Conservation (phyloP, 2,329 filamentous ascomycete species). For the Aspergillus sp. region DNA sequence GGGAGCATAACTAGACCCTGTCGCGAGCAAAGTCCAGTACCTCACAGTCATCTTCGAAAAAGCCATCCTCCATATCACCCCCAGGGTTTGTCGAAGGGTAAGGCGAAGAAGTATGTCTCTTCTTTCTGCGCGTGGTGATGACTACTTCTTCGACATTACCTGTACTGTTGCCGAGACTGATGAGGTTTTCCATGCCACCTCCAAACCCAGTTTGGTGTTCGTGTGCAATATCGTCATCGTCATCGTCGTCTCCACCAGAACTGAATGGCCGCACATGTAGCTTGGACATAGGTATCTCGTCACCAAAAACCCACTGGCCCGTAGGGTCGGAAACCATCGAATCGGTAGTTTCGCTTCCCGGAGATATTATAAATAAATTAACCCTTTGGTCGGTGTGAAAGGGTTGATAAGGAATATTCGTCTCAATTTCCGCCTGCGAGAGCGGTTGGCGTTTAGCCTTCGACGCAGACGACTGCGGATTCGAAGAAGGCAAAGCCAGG, state of each 20-base stretch:
- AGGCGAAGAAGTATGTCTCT: slow-evolving; percentile 33
- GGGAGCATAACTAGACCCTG: slow-evolving; percentile 32
- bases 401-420: slow-evolving; percentile 88
- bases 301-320: slow-evolving; percentile 48
- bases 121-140: slow-evolving; percentile 67
- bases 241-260: slow-evolving; percentile 31
- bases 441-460: slow-evolving; percentile 46
- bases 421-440: slow-evolving; percentile 83
- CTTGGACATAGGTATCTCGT: slow-evolving; percentile 41
- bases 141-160: slow-evolving; percentile 67
- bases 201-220: slow-evolving; percentile 23
- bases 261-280: slow-evolving; percentile 40
- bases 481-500: slow-evolving; percentile 34
- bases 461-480: slow-evolving; percentile 35
- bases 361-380: slow-evolving; percentile 59
- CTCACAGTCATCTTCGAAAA: slow-evolving; percentile 90
- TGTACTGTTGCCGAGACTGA: slow-evolving; percentile 45
- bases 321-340: slow-evolving; percentile 30
- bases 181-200: slow-evolving; percentile 41
- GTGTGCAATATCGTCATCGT: slow-evolving; percentile 26
- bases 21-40: slow-evolving; percentile 74
- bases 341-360: slow-evolving; percentile 30
- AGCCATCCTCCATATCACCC: slow-evolving; percentile 53
- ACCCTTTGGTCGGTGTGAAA: slow-evolving; percentile 89
- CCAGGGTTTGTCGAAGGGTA: slow-evolving; percentile 31